Base-by-base conservation (phyloP, 257 asterid species). In the Avicennia marina region DNA sequence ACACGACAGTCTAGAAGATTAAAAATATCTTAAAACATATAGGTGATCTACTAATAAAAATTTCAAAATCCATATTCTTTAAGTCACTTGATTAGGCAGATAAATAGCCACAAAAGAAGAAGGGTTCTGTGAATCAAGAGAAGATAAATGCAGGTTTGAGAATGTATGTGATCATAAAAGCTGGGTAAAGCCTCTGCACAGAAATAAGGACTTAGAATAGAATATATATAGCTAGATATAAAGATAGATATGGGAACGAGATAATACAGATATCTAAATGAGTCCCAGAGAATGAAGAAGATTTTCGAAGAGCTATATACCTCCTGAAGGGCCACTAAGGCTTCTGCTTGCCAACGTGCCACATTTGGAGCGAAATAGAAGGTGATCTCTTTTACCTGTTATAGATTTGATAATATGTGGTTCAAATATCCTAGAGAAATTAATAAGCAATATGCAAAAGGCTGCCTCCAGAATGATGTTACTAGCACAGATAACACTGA, bases 341-440 rank as follows among this genome's bases (percentile, higher is more conserved):
- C 95, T 81, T 93, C 96, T 41, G 96, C 97, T 68, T 77, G 82
- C 98, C 98, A 93, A 40, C 97, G 95, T 27, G 56, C 13, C 51
- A 89, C 31, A 16, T 10, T 65, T 15, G 91, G 89, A 5, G 95
- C 69, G 21, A 9, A 78, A 8, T 36, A 54, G 69, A 20, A n/a
- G 71, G 79, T 71, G 56, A 80, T 68, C 70, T 93, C 98, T 75
- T 12, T 93, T 41, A 93, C 98, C 97, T 93, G 85, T 66, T 12
- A 47, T 9, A 18, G 29, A 50, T 24, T n/a, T n/a, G n/a, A n/a
- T n/a, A 53, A 57, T 18, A 49, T 0, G 53, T 10, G 39, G 50
- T 57, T 60, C 65, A 61, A 42, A 44, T 50, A 32, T 63, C 21
- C 21, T 15, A 31, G 16, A 58, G 42, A 66, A 47, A 7, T 42